Evolutionary conservation across 2,329 filamentous ascomycete genomes (phyloP).

Genomic region (Catunica adiposa): DNA sequence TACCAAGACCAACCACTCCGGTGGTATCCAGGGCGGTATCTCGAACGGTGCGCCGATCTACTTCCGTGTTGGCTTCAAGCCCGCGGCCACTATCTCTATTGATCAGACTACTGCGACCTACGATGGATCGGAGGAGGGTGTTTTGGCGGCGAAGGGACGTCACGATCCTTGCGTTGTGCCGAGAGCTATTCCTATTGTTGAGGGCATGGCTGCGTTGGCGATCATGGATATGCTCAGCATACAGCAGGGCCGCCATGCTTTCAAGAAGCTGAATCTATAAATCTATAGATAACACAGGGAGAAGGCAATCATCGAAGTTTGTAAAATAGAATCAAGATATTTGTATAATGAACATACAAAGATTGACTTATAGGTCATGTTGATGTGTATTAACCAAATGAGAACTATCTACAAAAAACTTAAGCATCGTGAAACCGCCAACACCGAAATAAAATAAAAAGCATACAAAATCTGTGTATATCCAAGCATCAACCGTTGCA

Average conservation of each 20-base stretch:
- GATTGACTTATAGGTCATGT: background rate
- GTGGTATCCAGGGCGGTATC: slow-evolving; percentile 90
- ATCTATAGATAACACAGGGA: slow-evolving; percentile 1
- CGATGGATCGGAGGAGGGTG: slow-evolving; percentile 50
- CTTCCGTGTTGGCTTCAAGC: slow-evolving; percentile 91
- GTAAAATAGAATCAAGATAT: background rate
- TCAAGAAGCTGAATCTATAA: slow-evolving; percentile 14
- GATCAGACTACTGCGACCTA: slow-evolving; percentile 73
- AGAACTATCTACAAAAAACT: background rate
- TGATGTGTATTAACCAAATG: background rate
- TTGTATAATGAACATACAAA: background rate
- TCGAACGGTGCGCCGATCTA: slow-evolving; percentile 86
- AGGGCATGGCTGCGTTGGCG: slow-evolving; percentile 78
- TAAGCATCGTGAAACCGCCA: background rate
- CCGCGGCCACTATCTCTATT: slow-evolving; percentile 80
- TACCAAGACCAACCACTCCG: slow-evolving; percentile 88
- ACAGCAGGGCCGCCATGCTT: slow-evolving; percentile 45
- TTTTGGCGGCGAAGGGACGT: slow-evolving; percentile 77
- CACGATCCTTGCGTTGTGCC: slow-evolving; percentile 91
- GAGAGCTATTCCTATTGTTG: slow-evolving; percentile 71
- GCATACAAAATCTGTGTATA: background rate
- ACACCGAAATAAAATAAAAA: background rate
- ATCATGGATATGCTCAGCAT: slow-evolving; percentile 76
- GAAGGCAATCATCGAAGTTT: slow-evolving; percentile 3
- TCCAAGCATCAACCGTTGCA: too few relatives aligned